Evolutionary conservation across 345 rosid genomes (phyloP), one percentile per base, ranked within the genome.

Genomic region (Acer campestre): DNA sequence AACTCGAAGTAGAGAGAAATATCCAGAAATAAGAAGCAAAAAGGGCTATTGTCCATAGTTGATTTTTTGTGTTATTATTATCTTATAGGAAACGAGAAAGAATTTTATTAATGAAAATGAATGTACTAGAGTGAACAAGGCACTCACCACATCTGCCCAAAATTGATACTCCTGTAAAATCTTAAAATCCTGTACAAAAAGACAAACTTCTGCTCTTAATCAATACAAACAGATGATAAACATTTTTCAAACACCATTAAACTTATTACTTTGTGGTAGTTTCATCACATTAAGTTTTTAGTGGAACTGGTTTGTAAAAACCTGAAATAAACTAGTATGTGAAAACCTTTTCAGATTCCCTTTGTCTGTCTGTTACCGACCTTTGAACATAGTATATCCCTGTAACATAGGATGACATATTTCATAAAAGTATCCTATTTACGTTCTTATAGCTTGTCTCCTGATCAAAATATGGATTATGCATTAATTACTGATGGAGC

Each of bases 1-100:
- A 64, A 63, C 70, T 49, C 8, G 3, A 51, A 65, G 14, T 73
- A 65, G 29, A 22, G 38, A 51, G 68, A 53, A 31, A 11, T 66
- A 65, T 7, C n/a, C 40, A 29, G 53, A 75, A 66, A 49, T 65
- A n/a, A 38, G 20, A 74, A 74, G 8, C 70, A 6, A 74, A 31
- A 63, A 12, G 31, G 35, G 13, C 49, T 51, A 49, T 13, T 1
- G n/a, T 42, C 25, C 25, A 9, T 44, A 27, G 53, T 10, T 56
- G 18, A 29, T 58, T 13, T 11, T 3, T 61, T 53, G 22, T 61
- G 17, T 6, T 53, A 53, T 53, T 16, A 53, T 16, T 53, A 14
- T 53, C 58, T 53, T 16, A 16, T 53, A 53, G 58, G 58, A 16
- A 16, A 16, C 1, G 58, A 16, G 58, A 16, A 53, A 16, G 58